Percentiles rank a stretch among this genome's conserved stretches.
These are phyloP conservation scores for Wickerhamiella sergipiensis DNA, from an alignment of 805 yeast genomes.

Conservation along the genomic window DNA sequence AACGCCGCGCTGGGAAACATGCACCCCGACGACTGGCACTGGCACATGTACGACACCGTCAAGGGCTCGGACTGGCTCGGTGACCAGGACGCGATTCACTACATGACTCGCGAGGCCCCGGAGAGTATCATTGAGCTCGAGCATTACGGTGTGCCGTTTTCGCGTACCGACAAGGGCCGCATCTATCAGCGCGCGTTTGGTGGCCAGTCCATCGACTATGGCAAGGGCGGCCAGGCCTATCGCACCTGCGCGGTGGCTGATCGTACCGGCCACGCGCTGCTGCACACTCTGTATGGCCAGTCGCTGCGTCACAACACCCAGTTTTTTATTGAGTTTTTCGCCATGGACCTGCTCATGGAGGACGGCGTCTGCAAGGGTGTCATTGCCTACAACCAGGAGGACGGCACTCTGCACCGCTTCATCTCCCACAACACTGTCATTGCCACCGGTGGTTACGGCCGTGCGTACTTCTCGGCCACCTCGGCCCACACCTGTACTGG, in stretches of 20 bases:
- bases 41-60: constrained; percentile 99
- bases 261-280: constrained; percentile 94
- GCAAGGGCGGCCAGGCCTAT: constrained; percentile 98
- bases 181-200: constrained; percentile 99
- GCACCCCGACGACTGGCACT: constrained; percentile 98
- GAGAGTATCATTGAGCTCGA: constrained; percentile 89
- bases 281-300: constrained; percentile 94
- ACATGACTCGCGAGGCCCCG: constrained; percentile 98
- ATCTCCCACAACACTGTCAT: constrained; percentile 91
- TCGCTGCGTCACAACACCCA: constrained; percentile 93
- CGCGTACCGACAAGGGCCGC: constrained; percentile 91
- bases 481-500: constrained; percentile 99
- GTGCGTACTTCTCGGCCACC: constrained; percentile 97
- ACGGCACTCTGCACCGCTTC: constrained; percentile 96
- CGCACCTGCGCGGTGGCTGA: constrained; percentile 99
- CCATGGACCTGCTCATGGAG: constrained; percentile 85
- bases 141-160: constrained; percentile 97
- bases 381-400: constrained; percentile 96
- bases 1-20: constrained; percentile 97
- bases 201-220: constrained; percentile 89
- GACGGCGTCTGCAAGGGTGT: constrained; percentile 95
- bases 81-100: constrained; percentile 97
- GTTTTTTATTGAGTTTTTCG: constrained; percentile 94
- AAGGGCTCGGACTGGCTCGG: constrained; percentile 99
- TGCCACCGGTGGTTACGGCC: constrained; percentile 98